Percentiles rank a stretch among this genome's conserved stretches.
Evolutionary conservation across 176 grass and related monocot species (phyloP).

Genomic region (Triticum dicoccoides): DNA sequence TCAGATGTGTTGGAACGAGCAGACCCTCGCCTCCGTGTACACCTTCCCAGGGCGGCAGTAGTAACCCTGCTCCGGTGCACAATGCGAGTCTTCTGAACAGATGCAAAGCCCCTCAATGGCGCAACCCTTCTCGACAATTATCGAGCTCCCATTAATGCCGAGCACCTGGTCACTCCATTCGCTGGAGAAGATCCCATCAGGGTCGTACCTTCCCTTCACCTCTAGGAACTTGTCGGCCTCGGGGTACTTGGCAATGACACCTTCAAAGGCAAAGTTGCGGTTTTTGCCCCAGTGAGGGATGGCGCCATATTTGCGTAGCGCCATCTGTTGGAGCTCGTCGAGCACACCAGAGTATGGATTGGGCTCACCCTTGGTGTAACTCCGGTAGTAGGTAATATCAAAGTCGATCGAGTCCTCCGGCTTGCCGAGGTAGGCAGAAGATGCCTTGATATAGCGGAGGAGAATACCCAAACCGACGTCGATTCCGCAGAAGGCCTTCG

Average conservation of each 20-base stretch:
- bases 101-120: conserved; percentile 50
- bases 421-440: neutral
- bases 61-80: conserved; percentile 29
- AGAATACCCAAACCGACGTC: conserved; percentile 12
- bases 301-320: conserved; percentile 39
- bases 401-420: neutral
- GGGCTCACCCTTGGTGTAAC: neutral
- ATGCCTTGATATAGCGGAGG: neutral
- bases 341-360: conserved; percentile 1
- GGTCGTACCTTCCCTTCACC: conserved; percentile 33
- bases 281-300: conserved; percentile 21
- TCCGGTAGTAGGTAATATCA: neutral
- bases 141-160: conserved; percentile 20
- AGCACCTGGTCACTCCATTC: conserved; percentile 71
- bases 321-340: conserved; percentile 49
- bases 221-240: neutral
- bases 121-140: conserved; percentile 11
- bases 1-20: too few relatives aligned
- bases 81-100: conserved; percentile 42
- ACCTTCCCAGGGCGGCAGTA: too few relatives aligned
- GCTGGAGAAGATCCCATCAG: neutral
- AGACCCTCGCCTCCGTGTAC: too few relatives aligned
- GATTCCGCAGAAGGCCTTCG: conserved; percentile 14
- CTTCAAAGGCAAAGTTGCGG: conserved; percentile 45
- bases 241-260: conserved; percentile 21